These are phyloP conservation scores for Neophaeococcomyces mojaviensis DNA, from an alignment of 2,329 filamentous ascomycete species.

Conservation along the genomic window DNA sequence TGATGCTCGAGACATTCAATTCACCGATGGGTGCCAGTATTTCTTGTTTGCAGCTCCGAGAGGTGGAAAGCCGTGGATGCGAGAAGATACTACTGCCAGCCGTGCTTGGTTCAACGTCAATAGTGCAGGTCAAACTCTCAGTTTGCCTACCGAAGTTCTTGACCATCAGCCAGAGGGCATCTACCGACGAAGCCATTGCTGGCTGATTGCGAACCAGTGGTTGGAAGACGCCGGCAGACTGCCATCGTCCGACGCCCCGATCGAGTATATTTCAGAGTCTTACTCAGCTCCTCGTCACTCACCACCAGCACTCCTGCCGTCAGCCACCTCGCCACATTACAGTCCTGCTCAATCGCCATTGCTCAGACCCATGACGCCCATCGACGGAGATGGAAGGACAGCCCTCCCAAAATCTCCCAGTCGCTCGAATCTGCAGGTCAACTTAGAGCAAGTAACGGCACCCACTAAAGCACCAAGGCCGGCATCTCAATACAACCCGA, in stretches of 20 bases:
- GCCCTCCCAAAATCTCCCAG: conserved; percentile 34
- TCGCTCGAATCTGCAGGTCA: conserved; percentile 38
- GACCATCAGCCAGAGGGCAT: conserved; percentile 61
- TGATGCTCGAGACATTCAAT: conserved; percentile 40
- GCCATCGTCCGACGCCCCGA: neutral
- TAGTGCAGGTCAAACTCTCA: conserved; percentile 56
- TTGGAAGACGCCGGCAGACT: conserved; percentile 34
- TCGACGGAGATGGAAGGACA: conserved; percentile 28
- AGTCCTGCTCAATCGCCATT: conserved; percentile 27
- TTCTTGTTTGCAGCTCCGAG: conserved; percentile 44
- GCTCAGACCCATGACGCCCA: conserved; percentile 29
- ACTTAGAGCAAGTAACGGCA: conserved; percentile 34
- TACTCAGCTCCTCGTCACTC: conserved; percentile 4
- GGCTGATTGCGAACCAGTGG: conserved; percentile 58
- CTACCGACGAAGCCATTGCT: conserved; percentile 63
- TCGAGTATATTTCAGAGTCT: conserved; percentile 5
- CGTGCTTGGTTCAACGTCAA: conserved; percentile 48
- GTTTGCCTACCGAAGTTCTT: conserved; percentile 55
- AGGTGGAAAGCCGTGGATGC: conserved; percentile 42
- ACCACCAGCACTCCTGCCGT: conserved; percentile 15
- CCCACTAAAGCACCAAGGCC: conserved; percentile 29
- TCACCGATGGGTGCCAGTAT: conserved; percentile 41
- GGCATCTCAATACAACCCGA: conserved; percentile 37
- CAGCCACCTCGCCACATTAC: conserved; percentile 21
- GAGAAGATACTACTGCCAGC: conserved; percentile 36